Evolutionary conservation across 78 protist species (phyloP).

Genomic region (Polysphondylium violaceum): DNA sequence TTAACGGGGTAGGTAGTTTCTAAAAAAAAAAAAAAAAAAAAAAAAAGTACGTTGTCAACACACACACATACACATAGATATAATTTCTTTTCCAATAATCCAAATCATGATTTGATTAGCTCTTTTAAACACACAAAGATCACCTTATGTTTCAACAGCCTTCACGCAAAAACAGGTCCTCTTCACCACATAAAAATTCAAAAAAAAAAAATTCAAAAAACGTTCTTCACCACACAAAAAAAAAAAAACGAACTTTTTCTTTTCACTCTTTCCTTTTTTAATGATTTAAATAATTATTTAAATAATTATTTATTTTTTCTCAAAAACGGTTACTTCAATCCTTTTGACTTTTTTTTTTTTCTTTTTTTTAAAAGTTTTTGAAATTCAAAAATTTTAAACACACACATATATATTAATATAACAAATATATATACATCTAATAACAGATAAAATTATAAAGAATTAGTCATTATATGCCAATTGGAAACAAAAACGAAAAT

Average conservation of each 20-base stretch:
- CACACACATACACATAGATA: too few species aligned
- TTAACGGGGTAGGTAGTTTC: too few species aligned
- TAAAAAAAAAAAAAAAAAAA: too few species aligned
- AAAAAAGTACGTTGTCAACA: too few species aligned
- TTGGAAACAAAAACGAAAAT: constrained; percentile 77
- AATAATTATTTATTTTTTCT: not conserved
- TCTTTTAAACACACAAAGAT: too few species aligned
- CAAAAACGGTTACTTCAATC: not conserved
- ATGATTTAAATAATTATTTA: not conserved
- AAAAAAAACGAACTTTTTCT: not conserved
- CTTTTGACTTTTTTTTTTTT: constrained; percentile 23
- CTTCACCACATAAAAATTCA: too few species aligned
- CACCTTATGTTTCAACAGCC: too few species aligned
- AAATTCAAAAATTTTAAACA: not conserved
- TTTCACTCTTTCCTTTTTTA: not conserved
- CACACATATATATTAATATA: not conserved
- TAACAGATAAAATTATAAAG: not conserved
- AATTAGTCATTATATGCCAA: constrained; percentile 80
- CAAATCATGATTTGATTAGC: too few species aligned
- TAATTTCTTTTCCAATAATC: too few species aligned
- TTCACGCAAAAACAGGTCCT: too few species aligned
- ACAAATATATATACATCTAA: not conserved
- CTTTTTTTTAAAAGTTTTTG: not conserved
- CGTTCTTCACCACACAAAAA: not conserved
- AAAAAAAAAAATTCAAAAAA: too few species aligned